These are phyloP conservation scores for Cystofilobasidium capitatum DNA, from an alignment of 768 basidiomycete genomes.

Conservation along the genomic window DNA sequence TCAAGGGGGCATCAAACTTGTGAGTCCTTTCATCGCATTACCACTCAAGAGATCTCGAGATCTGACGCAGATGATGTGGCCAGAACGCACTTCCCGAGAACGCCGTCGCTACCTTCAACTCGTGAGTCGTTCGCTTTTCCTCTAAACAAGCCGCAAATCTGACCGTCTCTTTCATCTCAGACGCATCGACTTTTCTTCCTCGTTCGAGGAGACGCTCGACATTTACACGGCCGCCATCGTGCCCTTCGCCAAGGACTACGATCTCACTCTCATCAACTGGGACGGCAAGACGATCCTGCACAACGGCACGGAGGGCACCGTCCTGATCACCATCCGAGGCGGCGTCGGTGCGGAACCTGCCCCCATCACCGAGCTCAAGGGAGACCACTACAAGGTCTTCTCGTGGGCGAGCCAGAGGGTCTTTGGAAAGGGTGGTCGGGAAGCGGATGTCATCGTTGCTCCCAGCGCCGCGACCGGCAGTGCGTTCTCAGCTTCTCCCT, in stretches of 20 bases:
- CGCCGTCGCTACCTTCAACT: constrained; percentile 16
- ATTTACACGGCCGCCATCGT: constrained; percentile 23
- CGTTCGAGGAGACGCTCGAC: constrained; percentile 13
- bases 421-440: constrained; percentile 11
- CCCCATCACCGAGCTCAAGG: constrained; percentile 14
- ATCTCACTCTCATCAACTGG: constrained; percentile 15
- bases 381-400: constrained; percentile 18
- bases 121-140: neutral
- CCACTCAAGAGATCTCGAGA: neutral
- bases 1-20: constrained; percentile 1
- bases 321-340: constrained; percentile 5
- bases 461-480: constrained; percentile 18
- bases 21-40: neutral
- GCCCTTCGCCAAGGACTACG: constrained; percentile 12
- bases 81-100: constrained; percentile 23
- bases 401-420: constrained; percentile 20
- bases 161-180: too few species aligned
- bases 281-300: neutral
- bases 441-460: constrained; percentile 13
- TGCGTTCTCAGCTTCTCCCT: too few species aligned
- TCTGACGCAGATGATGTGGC: too few species aligned
- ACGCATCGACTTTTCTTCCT: constrained; percentile 23
- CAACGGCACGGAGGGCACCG: constrained; percentile 1
- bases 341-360: neutral
- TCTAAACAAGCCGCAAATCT: too few species aligned